Evolutionary conservation across 345 rosid genomes (phyloP).

Genomic region (Barbarea vulgaris): DNA sequence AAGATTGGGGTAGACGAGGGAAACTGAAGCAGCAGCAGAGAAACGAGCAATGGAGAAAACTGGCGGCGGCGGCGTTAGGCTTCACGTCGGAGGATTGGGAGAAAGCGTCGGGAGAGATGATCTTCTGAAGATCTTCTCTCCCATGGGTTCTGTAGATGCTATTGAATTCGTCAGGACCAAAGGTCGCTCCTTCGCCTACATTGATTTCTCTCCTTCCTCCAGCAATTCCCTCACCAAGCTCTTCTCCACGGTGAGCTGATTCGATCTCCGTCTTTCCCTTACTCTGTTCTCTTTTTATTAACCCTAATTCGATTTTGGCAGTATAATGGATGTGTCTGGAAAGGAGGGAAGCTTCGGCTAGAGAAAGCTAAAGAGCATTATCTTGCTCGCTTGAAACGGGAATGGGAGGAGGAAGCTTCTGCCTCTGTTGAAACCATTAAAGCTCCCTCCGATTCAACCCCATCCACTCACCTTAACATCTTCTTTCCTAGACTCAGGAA

Average conservation of each 20-base stretch:
- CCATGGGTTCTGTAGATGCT: conserved; percentile 52
- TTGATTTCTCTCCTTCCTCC: conserved; percentile 68
- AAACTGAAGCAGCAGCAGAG: conserved; percentile 12
- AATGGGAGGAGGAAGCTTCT: conserved; percentile 56
- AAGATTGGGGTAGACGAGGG: not conserved
- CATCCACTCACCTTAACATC: conserved; percentile 52
- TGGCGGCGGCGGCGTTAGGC: conserved; percentile 46
- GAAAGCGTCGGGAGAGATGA: conserved; percentile 68
- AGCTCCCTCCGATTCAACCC: conserved; percentile 26
- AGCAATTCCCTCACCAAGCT: conserved; percentile 70
- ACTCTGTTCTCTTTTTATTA: not conserved
- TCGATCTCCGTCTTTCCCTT: not conserved
- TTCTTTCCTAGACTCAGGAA: conserved; percentile 75
- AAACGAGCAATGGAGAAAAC: conserved; percentile 21
- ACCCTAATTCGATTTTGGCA: conserved; percentile 34
- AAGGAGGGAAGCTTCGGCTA: conserved; percentile 78
- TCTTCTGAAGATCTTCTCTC: conserved; percentile 56
- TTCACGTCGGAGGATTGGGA: conserved; percentile 81
- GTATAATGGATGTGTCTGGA: conserved; percentile 95
- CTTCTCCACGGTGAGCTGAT: conserved; percentile 60
- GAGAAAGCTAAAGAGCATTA: conserved; percentile 91
- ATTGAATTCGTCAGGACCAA: conserved; percentile 72
- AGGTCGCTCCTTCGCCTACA: conserved; percentile 91
- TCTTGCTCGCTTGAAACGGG: conserved; percentile 63
- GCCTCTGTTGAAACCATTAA: conserved; percentile 14